phyloP scores from a whole-genome alignment of 1,284 basidiomycete species.

The Albatrellus sp. region DNA sequence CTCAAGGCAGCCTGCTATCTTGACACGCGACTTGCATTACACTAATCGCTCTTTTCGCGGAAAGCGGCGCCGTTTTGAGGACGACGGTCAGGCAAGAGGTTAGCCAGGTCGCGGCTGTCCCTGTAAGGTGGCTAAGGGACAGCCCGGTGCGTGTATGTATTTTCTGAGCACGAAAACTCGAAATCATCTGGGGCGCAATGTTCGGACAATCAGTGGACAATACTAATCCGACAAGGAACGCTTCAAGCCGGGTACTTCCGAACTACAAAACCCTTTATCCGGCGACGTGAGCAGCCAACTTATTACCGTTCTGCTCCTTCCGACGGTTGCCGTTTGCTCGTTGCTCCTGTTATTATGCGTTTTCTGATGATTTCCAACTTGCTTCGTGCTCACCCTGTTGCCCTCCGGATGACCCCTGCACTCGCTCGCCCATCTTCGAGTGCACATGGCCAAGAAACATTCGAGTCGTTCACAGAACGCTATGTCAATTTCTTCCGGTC shows the following conservation, averaged over 20 bases:
- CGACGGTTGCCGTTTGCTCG: not conserved
- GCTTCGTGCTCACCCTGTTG: constrained; percentile 38
- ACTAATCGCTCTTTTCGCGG: no score
- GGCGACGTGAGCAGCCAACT: constrained; percentile 1
- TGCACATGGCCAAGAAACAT: constrained; percentile 77
- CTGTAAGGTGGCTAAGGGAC: no score
- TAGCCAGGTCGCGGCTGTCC: no score
- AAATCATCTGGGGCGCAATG: no score
- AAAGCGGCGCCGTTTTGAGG: no score
- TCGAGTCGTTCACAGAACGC: constrained; percentile 88
- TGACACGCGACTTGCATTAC: no score
- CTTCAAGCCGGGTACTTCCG: not conserved
- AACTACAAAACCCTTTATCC: constrained; percentile 7
- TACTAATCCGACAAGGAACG: no score
- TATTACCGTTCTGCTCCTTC: not conserved
- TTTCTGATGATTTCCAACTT: constrained; percentile 37
- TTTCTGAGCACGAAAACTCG: no score
- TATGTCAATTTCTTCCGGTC: constrained; percentile 90
- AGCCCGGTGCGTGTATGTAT: no score
- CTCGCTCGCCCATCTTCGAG: constrained; percentile 35
- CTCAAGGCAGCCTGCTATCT: no score
- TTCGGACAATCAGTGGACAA: no score
- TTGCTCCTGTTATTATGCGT: not conserved
- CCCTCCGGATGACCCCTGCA: constrained; percentile 25
- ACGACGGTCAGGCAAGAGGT: no score